Conservation (phyloP, 345 rosid genomes). For the Microcos paniculata region DNA sequence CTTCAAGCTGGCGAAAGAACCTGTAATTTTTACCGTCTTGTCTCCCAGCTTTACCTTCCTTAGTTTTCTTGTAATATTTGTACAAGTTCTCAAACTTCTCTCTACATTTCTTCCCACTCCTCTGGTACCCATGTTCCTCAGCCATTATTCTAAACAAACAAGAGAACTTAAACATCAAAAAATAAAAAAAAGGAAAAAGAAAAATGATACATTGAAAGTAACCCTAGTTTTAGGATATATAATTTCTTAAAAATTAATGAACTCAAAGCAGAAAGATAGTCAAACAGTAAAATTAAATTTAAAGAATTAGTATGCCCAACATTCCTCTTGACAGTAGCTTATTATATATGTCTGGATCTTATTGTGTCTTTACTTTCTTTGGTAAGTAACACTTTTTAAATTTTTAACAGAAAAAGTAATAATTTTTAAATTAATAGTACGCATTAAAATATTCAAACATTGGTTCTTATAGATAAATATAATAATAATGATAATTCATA, state of each 20-base stretch:
- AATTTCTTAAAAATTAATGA: not conserved
- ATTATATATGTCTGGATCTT: too few relatives aligned
- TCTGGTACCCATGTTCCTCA: constrained; percentile 54
- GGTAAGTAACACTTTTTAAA: not conserved
- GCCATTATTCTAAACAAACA: constrained; percentile 46
- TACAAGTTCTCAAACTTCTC: constrained; percentile 65
- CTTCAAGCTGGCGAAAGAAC: constrained; percentile 61
- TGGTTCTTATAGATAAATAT: not conserved
- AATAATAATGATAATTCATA: not conserved
- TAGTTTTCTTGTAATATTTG: constrained; percentile 68
- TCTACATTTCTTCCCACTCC: constrained; percentile 62
- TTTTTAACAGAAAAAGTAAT: too few relatives aligned
- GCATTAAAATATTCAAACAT: constrained; percentile 7
- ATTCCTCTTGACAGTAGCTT: constrained; percentile 14
- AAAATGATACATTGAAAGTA: not conserved
- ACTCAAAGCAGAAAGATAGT: not conserved
- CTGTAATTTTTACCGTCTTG: constrained; percentile 64
- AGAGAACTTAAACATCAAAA: not conserved
- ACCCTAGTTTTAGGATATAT: not conserved
- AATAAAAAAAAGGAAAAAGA: not conserved
- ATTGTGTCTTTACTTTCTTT: constrained; percentile 8
- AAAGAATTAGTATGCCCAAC: constrained; percentile 11
- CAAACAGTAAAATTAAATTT: not conserved
- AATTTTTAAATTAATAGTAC: not conserved
- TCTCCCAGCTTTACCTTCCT: constrained; percentile 58